Percentiles rank a stretch among this genome's conserved stretches.
phyloP scores from a whole-genome alignment of 2,329 filamentous ascomycete genomes.

The Hymenoscyphus occultus region DNA sequence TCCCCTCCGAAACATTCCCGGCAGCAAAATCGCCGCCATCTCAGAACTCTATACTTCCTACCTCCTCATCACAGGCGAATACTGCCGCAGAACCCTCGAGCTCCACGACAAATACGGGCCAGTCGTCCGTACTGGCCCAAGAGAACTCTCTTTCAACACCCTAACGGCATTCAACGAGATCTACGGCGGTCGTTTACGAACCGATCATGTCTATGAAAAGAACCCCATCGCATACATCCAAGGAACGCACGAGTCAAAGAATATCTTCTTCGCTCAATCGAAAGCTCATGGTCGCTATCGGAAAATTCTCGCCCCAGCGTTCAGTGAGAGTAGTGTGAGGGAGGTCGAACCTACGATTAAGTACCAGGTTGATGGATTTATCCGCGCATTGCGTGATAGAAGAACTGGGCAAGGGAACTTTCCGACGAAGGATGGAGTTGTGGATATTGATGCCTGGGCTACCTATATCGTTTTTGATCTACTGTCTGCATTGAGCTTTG shows the following conservation, averaged over 20 bases:
- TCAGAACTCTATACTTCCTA: neutral
- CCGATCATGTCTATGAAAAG: neutral
- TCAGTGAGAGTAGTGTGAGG: neutral
- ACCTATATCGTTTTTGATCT: constrained; percentile 1
- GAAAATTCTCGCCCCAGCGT: neutral
- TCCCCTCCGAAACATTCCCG: neutral
- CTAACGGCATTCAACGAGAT: neutral
- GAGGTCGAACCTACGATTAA: neutral
- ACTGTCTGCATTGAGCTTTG: neutral
- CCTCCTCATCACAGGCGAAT: neutral
- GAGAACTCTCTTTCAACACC: neutral
- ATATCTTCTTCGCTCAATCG: neutral
- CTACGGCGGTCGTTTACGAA: neutral
- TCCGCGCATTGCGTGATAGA: neutral
- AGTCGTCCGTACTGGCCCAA: neutral
- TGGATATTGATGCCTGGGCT: constrained; percentile 2
- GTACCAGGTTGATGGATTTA: neutral
- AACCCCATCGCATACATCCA: neutral
- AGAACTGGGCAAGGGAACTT: neutral
- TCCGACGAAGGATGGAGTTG: neutral
- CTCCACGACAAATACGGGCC: neutral
- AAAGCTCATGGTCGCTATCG: neutral
- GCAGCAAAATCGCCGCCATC: neutral
- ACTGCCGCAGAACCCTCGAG: neutral
- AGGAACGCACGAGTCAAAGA: neutral